Percentiles rank a stretch among this genome's conserved stretches.
Evolutionary conservation across 2,329 filamentous ascomycete genomes (phyloP).

Genomic region (Colletotrichum agaves): DNA sequence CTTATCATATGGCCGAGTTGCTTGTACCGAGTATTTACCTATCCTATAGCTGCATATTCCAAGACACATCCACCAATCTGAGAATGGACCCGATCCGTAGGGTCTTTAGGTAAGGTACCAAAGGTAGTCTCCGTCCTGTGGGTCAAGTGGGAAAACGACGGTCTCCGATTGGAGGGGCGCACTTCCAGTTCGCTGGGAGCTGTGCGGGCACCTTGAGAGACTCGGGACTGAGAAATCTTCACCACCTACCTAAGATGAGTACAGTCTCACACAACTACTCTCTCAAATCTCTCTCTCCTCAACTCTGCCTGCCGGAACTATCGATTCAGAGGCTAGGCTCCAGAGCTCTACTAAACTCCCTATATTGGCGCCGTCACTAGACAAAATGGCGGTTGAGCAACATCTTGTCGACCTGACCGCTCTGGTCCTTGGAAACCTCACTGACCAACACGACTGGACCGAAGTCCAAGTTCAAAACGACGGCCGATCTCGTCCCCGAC

Average conservation of each 20-base stretch:
- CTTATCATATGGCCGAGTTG: no score
- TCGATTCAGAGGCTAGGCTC: no score
- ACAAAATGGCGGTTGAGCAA: conserved; percentile 6
- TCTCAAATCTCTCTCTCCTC: not conserved
- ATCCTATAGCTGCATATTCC: no score
- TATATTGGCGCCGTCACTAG: not conserved
- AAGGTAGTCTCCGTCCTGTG: no score
- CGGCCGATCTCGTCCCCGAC: conserved; percentile 60
- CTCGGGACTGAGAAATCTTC: conserved; percentile 11
- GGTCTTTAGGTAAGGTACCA: no score
- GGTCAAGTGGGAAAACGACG: no score
- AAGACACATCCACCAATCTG: no score
- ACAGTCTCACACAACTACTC: not conserved
- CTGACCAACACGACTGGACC: conserved; percentile 81
- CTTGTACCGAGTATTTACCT: no score
- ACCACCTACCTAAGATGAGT: not conserved
- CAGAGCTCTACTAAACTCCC: not conserved
- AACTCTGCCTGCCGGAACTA: not conserved
- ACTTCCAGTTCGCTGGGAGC: not conserved
- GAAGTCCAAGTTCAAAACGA: conserved; percentile 63
- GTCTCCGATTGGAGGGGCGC: not conserved
- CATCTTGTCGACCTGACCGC: conserved; percentile 42
- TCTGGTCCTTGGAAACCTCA: conserved; percentile 75
- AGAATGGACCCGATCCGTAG: no score
- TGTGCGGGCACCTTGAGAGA: conserved; percentile 8